Conservation (phyloP, 495 filamentous ascomycete genomes). For the Massariosphaeria phaeospora region DNA sequence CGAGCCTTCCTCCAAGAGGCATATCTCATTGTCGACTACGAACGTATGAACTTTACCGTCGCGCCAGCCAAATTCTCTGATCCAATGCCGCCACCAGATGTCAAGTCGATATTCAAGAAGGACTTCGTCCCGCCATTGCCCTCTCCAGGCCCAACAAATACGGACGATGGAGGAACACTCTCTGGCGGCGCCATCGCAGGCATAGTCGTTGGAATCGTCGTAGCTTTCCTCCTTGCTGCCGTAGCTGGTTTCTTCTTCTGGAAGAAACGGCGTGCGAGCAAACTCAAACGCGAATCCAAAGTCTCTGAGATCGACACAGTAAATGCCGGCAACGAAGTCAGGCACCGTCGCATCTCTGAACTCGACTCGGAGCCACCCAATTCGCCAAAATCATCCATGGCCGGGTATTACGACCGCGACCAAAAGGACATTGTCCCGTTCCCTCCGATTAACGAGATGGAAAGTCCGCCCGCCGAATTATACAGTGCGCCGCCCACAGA, state of each 20-base stretch:
- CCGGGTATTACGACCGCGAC: conserved; percentile 18
- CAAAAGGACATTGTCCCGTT: conserved; percentile 21
- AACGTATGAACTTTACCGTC: conserved; percentile 34
- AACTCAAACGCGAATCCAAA: neutral
- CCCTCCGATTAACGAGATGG: conserved; percentile 29
- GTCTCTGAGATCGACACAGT: conserved; percentile 21
- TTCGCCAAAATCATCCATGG: conserved; percentile 11
- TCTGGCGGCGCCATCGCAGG: conserved; percentile 26
- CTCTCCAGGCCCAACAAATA: neutral
- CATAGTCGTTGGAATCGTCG: conserved; percentile 31
- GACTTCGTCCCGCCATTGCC: neutral
- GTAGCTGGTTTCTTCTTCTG: conserved; percentile 18
- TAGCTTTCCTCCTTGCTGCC: conserved; percentile 4
- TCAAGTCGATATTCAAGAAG: conserved; percentile 19
- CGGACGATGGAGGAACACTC: conserved; percentile 9
- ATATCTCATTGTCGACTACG: conserved; percentile 40
- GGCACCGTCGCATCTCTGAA: conserved; percentile 22
- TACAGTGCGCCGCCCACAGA: conserved; percentile 14
- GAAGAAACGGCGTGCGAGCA: conserved; percentile 6
- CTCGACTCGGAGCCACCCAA: conserved; percentile 20
- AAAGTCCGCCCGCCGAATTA: conserved; percentile 24
- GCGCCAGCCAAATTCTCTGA: conserved; percentile 24
- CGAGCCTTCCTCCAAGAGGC: conserved; percentile 41
- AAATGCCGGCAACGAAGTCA: conserved; percentile 20
- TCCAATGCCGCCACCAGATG: conserved; percentile 3